Evolutionary conservation across 2,329 filamentous ascomycete genomes (phyloP).

Genomic region (Aschersonia sp.): DNA sequence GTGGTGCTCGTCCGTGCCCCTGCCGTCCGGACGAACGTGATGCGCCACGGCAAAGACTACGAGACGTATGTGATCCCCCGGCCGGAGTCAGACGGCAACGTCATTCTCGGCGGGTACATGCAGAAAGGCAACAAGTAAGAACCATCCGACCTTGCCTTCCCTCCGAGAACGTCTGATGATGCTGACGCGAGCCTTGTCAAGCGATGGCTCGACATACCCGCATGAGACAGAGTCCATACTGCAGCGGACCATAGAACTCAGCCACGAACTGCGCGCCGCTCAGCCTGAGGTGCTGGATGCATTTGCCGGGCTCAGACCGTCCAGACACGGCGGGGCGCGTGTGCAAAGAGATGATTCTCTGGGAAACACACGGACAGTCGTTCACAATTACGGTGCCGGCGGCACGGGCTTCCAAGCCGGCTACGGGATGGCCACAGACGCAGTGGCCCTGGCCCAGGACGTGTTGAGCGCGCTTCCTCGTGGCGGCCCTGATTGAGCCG

Average conservation of each 20-base stretch:
- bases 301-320: constrained; percentile 18
- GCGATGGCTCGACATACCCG: constrained; percentile 19
- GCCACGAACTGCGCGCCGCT: constrained; percentile 12
- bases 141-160: too few relatives aligned
- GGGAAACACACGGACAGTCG: constrained; percentile 10
- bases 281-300: constrained; percentile 16
- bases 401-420: constrained; percentile 30
- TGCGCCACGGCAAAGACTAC: constrained; percentile 23
- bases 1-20: constrained; percentile 21
- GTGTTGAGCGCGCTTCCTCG: not conserved
- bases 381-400: constrained; percentile 30
- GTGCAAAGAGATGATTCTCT: constrained; percentile 25
- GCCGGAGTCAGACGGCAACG: constrained; percentile 18
- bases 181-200: constrained; percentile 1
- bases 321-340: constrained; percentile 24
- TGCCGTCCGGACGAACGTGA: constrained; percentile 17
- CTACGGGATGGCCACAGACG: constrained; percentile 23
- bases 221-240: constrained; percentile 23
- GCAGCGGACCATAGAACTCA: constrained; percentile 16
- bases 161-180: not conserved
- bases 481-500: not conserved
- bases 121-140: constrained; percentile 17
- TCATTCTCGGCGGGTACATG: constrained; percentile 23
- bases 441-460: constrained; percentile 9
- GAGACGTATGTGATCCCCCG: constrained; percentile 26